Conservation (phyloP, 768 basidiomycete genomes). For the Suillus variegatus region DNA sequence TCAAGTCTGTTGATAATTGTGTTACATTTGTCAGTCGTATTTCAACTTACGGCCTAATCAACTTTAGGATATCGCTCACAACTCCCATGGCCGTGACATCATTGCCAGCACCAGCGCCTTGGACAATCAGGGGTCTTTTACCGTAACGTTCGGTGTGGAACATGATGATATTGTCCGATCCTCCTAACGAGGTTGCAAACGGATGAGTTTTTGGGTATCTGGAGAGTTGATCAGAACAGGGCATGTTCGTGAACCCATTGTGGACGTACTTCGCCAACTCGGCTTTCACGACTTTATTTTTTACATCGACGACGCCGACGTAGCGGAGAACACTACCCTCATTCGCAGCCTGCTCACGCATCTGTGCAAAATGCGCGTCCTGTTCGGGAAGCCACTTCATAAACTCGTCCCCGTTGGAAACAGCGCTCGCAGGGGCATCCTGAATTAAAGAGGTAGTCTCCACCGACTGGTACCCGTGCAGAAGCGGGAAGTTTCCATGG, state of each 20-base stretch:
- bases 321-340: constrained; percentile 89
- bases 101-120: constrained; percentile 97
- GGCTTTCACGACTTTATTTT: constrained; percentile 72
- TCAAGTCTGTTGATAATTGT: neutral
- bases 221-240: constrained; percentile 7
- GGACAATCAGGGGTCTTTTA: constrained; percentile 85
- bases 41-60: constrained; percentile 27
- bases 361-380: constrained; percentile 73
- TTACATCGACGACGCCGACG: constrained; percentile 91
- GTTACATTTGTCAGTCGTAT: constrained; percentile 7
- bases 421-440: constrained; percentile 55
- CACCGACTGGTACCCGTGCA: constrained; percentile 81
- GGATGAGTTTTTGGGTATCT: constrained; percentile 91
- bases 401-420: constrained; percentile 80
- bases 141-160: constrained; percentile 95
- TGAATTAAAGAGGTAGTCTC: constrained; percentile 87
- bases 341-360: constrained; percentile 75
- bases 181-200: constrained; percentile 93
- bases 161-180: constrained; percentile 97
- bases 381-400: constrained; percentile 76
- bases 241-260: neutral
- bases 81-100: constrained; percentile 99
- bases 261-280: constrained; percentile 81
- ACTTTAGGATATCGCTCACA: constrained; percentile 77
- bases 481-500: constrained; percentile 39